These are phyloP conservation scores for Dalbergia oliveri DNA, from an alignment of 306 rosid species.

Conservation along the genomic window DNA sequence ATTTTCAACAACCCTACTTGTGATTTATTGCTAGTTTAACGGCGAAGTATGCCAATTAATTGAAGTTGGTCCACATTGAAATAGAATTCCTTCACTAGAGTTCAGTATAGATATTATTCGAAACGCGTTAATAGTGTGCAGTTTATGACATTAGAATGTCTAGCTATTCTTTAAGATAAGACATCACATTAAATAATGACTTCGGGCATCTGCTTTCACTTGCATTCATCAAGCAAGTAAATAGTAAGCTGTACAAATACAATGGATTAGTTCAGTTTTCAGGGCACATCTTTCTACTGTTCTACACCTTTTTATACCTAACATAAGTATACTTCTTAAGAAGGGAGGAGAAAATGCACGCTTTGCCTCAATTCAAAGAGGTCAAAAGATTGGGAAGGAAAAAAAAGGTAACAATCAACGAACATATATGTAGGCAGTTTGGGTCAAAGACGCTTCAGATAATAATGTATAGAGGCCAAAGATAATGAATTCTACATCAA, in stretches of 20 bases:
- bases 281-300: slow-evolving; percentile 45
- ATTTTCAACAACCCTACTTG: background rate
- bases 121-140: slow-evolving; percentile 22
- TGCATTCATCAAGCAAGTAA: slow-evolving; percentile 10
- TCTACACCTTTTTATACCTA: slow-evolving; percentile 57
- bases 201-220: background rate
- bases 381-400: slow-evolving; percentile 63
- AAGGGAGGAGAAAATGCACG: slow-evolving; percentile 52
- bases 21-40: slow-evolving; percentile 4
- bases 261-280: slow-evolving; percentile 53
- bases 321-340: slow-evolving; percentile 54
- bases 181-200: slow-evolving; percentile 22
- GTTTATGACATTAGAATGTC: slow-evolving; percentile 24
- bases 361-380: slow-evolving; percentile 49
- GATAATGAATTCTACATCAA: slow-evolving; percentile 37
- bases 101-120: background rate
- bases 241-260: slow-evolving; percentile 41
- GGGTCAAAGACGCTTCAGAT: slow-evolving; percentile 83
- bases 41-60: background rate
- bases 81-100: slow-evolving; percentile 21
- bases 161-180: slow-evolving; percentile 7
- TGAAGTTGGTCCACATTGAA: slow-evolving; percentile 1
- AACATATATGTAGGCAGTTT: slow-evolving; percentile 47
- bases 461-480: slow-evolving; percentile 46
- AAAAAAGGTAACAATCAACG: slow-evolving; percentile 31